These are phyloP conservation scores for Melanogaster broomeanus DNA, from an alignment of 768 basidiomycete species.

Conservation along the genomic window DNA sequence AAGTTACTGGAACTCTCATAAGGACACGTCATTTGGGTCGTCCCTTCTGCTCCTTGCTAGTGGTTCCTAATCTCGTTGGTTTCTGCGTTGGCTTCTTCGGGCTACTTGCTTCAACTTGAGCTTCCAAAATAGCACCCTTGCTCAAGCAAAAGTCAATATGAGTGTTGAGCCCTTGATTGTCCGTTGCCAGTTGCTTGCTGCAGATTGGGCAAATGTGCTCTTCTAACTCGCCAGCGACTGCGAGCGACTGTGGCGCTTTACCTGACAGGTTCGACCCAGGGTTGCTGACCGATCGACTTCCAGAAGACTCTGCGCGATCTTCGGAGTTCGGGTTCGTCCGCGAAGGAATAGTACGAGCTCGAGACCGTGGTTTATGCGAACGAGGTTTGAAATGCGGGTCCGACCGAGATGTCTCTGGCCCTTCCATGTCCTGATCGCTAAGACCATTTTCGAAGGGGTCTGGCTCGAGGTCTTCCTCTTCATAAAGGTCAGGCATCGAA, in stretches of 20 bases:
- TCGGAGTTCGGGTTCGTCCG: not conserved
- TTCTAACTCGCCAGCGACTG: not conserved
- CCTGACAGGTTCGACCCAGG: constrained; percentile 18
- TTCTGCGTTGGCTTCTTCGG: constrained; percentile 13
- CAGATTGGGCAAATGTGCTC: constrained; percentile 75
- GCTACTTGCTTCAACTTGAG: constrained; percentile 43
- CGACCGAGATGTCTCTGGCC: not conserved
- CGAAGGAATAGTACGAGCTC: not conserved
- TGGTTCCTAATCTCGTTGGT: not conserved
- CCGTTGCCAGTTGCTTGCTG: constrained; percentile 54
- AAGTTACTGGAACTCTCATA: too few relatives aligned
- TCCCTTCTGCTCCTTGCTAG: constrained; percentile 18
- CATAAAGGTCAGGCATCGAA: constrained; percentile 56
- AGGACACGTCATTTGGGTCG: constrained; percentile 8
- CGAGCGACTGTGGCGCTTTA: constrained; percentile 1
- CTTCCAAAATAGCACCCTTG: constrained; percentile 71
- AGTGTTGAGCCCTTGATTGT: constrained; percentile 81
- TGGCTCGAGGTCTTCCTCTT: constrained; percentile 40
- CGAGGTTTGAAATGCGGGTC: constrained; percentile 15
- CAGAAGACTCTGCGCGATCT: not conserved
- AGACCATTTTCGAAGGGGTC: constrained; percentile 4
- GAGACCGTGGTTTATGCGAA: constrained; percentile 6
- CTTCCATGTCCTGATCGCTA: constrained; percentile 10
- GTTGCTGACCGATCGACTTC: constrained; percentile 8
- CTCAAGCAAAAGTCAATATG: constrained; percentile 91